Evolutionary conservation across 2,329 filamentous ascomycete species (phyloP).

Genomic region (Fusarium decemcellulare): DNA sequence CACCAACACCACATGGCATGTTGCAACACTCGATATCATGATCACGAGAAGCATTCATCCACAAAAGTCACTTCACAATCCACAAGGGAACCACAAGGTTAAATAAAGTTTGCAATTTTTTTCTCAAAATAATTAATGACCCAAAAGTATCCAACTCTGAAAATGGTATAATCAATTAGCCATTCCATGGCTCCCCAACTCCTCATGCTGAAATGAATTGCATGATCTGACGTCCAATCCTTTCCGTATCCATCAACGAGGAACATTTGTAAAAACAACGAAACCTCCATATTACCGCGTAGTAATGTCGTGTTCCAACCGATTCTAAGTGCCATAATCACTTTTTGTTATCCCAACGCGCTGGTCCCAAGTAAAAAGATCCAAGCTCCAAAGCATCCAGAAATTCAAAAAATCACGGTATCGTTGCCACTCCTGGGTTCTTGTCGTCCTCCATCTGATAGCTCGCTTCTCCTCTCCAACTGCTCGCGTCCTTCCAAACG

Average conservation of each 20-base stretch:
- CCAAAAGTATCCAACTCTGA: slow-evolving; percentile 31
- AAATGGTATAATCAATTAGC: slow-evolving; percentile 34
- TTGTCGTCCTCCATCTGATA: slow-evolving; percentile 26
- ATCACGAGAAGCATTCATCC: neutral
- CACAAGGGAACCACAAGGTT: neutral
- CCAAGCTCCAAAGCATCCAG: slow-evolving; percentile 34
- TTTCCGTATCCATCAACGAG: slow-evolving; percentile 34
- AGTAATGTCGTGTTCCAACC: slow-evolving; percentile 44
- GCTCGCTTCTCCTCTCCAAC: slow-evolving; percentile 42
- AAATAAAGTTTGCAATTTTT: slow-evolving; percentile 41
- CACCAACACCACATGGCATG: slow-evolving; percentile 3
- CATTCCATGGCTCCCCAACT: slow-evolving; percentile 36
- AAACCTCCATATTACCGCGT: slow-evolving; percentile 48
- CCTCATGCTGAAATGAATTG: slow-evolving; percentile 28
- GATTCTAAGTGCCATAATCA: slow-evolving; percentile 46
- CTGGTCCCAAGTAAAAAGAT: slow-evolving; percentile 36
- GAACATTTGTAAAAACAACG: slow-evolving; percentile 37
- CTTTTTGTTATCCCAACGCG: slow-evolving; percentile 47
- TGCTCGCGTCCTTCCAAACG: slow-evolving; percentile 48
- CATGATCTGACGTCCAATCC: slow-evolving; percentile 28
- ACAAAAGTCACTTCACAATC: slow-evolving; percentile 11
- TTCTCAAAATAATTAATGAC: slow-evolving; percentile 37
- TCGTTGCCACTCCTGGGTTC: slow-evolving; percentile 21
- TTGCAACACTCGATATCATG: slow-evolving; percentile 5
- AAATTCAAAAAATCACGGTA: slow-evolving; percentile 25